These are phyloP conservation scores for Chenopodium suecicum DNA, from an alignment of 148 eudicot genomes.

Conservation along the genomic window DNA sequence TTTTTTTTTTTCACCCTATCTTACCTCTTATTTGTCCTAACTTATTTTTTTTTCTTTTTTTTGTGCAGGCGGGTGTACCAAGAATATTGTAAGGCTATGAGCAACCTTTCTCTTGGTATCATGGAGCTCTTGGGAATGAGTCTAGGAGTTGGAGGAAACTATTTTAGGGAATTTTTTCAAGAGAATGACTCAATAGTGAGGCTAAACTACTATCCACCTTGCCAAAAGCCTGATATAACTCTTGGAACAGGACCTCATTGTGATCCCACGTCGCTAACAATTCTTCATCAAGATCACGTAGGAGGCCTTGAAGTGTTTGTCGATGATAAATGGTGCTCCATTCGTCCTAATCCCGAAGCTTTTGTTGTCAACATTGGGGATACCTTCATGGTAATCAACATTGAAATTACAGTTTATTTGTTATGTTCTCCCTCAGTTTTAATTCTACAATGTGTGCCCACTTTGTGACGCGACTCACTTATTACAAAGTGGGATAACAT, in stretches of 20 bases:
- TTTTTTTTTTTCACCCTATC: neutral
- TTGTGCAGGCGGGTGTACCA: conserved; percentile 44
- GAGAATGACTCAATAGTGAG: conserved; percentile 58
- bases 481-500: neutral
- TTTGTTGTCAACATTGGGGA: conserved; percentile 70
- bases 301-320: conserved; percentile 62
- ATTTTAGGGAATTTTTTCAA: conserved; percentile 51
- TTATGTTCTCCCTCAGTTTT: neutral
- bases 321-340: conserved; percentile 53
- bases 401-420: too few relatives aligned
- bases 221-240: conserved; percentile 49
- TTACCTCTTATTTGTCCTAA: neutral
- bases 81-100: conserved; percentile 57
- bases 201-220: conserved; percentile 60
- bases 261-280: conserved; percentile 66
- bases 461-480: neutral
- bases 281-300: conserved; percentile 61
- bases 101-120: conserved; percentile 47
- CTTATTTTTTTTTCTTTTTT: too few relatives aligned
- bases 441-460: neutral
- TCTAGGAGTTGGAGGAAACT: conserved; percentile 43
- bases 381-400: conserved; percentile 53
- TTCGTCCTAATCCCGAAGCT: conserved; percentile 39
- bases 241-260: conserved; percentile 81
- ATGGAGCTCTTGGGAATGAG: conserved; percentile 61